Evolutionary conservation across 2,329 filamentous ascomycete species (phyloP), one percentile per base, ranked within the genome.

Genomic region (Ceratocystis variospora): DNA sequence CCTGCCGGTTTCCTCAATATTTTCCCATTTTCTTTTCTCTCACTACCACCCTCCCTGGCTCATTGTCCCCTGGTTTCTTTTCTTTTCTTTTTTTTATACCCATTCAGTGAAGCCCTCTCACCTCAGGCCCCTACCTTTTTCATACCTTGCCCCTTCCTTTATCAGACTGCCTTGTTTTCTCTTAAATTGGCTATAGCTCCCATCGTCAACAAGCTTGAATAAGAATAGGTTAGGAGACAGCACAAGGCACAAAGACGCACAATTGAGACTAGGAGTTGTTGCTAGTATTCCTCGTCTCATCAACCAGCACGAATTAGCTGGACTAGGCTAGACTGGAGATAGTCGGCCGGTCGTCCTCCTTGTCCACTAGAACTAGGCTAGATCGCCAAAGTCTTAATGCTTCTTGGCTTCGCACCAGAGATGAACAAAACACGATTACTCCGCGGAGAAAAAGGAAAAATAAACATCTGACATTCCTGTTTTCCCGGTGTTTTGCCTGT

Each of bases 1-100:
- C 28, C 28, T 59, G 53, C 53, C 53, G 33, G 53, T 59, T 59
- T 59, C 28, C 53, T 59, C 53, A 59, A 59, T 59, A 59, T 59
- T 33, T 22, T 19, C 28, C 1, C 53, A 59, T 59, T 15, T 59
- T 59, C 17, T 59, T 15, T 37, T 59, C 17, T 33, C 28, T 17
- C 15, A n/a, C 25, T 57, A 17, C 15, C n/a, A 17, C 15, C 53
- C 6, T 28, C 25, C 53, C 28, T 59, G 28, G 53, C n/a, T 6
- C 17, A 12, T 19, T 48, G 45, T 19, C 7, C 45, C n/a, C n/a
- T 48, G 17, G 1, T 46, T n/a, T 8, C 17, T 48, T 17, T 19
- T 19, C 7, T 17, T 28, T 53, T 53, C 22, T 50, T 50, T 22
- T 50, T 25, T 8, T 10, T 5, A 25, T 8, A 25, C n/a, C 28